Evolutionary conservation across 1,284 basidiomycete species (phyloP), one percentile per base, ranked within the genome.

Genomic region (Lentinula novae-zelandiae): DNA sequence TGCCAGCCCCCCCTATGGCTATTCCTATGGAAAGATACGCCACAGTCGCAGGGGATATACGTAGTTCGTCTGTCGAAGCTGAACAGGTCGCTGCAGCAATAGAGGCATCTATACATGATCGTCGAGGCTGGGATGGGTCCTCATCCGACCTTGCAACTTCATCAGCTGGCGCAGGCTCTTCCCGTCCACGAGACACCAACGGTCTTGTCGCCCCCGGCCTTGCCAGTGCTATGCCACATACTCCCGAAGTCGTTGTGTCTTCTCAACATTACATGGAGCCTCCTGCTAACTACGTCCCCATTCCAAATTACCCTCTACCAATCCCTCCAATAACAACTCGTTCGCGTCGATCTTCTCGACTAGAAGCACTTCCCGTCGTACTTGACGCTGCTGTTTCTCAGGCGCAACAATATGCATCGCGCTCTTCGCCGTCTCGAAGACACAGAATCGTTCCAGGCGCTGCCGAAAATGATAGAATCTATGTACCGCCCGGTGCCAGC

Each of bases 391-490:
- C 57, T 10, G 50, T 58, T 27, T 42, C 38, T 5, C 57, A 58
- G 38, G 57, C 57, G 17, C 57, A 58, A 13, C 54, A 52, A 49
- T 34, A 57, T 34, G 40, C 51, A n/a, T 42, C 48, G 31, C 60
- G 48, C 20, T 33, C 46, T 36, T 61, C 60, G 2, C 60, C 60
- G 13, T 56, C 60, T 12, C 38, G 60, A 42, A 55, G 54, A 39
- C 50, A 42, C 20, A 56, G 46, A 56, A 56, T 61, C 20, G 60
- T 61, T 20, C 38, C 53, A 33, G 60, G 60, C 8, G 57, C 57
- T 10, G 3, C 27, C 4, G 42, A 51, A 7, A 39, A 53, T n/a
- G 57, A 58, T 15, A 51, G 49, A 33, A 51, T 58, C 13, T 56
- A 56, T 20, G 40, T 46, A 17, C 49, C 57, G 7, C 57, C 48